phyloP scores from a whole-genome alignment of 352 stramenopile genomes.

The Poterioochromonas sp. region DNA sequence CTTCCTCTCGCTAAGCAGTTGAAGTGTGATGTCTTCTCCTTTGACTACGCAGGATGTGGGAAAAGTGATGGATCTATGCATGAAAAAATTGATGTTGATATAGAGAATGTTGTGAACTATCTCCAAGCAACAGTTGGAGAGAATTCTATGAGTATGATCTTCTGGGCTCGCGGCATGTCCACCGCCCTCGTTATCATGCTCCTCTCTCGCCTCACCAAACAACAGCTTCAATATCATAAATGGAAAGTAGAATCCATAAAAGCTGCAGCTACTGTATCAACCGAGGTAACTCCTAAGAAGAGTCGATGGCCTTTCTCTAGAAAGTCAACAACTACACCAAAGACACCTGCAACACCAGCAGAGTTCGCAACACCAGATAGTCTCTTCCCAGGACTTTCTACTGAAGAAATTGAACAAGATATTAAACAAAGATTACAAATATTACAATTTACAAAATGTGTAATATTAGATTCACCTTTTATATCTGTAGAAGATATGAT shows the following conservation, averaged over 20 bases:
- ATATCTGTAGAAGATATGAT: slow-evolving; percentile 11
- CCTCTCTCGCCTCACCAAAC: not conserved
- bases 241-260: not conserved
- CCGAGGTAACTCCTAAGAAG: not conserved
- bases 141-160: not conserved
- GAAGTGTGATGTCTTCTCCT: not conserved
- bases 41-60: slow-evolving; percentile 23
- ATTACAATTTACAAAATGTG: too few species aligned
- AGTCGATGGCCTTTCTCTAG: not conserved
- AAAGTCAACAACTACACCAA: not conserved
- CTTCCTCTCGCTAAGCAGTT: not conserved
- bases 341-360: too few species aligned
- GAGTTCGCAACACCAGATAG: too few species aligned
- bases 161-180: slow-evolving; percentile 18
- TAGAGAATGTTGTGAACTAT: not conserved
- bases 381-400: too few species aligned
- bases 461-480: slow-evolving; percentile 24
- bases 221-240: not conserved
- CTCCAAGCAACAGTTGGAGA: not conserved
- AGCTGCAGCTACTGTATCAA: not conserved
- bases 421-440: too few species aligned
- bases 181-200: not conserved
- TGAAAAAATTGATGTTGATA: not conserved
- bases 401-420: too few species aligned
- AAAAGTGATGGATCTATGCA: not conserved